phyloP scores from a whole-genome alignment of 768 basidiomycete genomes.

The Mycena alexandri region DNA sequence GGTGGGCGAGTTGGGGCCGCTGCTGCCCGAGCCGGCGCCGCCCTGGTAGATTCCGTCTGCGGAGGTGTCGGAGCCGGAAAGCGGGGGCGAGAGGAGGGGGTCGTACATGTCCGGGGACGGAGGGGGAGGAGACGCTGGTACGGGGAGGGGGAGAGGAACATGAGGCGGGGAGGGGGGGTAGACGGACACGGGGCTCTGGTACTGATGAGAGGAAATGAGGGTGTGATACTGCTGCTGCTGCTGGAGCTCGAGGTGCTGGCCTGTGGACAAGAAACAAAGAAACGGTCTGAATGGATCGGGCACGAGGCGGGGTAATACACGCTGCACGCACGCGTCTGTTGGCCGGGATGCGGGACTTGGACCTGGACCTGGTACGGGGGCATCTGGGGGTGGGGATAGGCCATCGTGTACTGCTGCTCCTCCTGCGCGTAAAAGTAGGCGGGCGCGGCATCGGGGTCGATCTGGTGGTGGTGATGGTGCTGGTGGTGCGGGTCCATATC shows the following conservation, averaged over 20 bases:
- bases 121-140: slow-evolving; percentile 80
- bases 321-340: slow-evolving; percentile 80
- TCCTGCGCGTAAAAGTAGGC: slow-evolving; percentile 71
- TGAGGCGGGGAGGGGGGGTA: slow-evolving; percentile 74
- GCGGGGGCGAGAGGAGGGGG: slow-evolving; percentile 84
- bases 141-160: slow-evolving; percentile 73
- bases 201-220: slow-evolving; percentile 79
- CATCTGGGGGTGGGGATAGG: slow-evolving; percentile 68
- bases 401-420: slow-evolving; percentile 59
- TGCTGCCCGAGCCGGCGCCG: slow-evolving; percentile 69
- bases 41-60: slow-evolving; percentile 84
- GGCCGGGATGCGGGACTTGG: slow-evolving; percentile 61
- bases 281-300: slow-evolving; percentile 75
- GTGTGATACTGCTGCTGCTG: slow-evolving; percentile 73
- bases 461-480: slow-evolving; percentile 56
- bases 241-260: slow-evolving; percentile 74
- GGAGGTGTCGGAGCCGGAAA: slow-evolving; percentile 92
- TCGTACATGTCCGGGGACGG: slow-evolving; percentile 86
- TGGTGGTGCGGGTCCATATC: slow-evolving; percentile 61
- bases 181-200: slow-evolving; percentile 75
- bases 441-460: slow-evolving; percentile 61
- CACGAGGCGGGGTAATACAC: slow-evolving; percentile 56
- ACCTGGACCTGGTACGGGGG: slow-evolving; percentile 69
- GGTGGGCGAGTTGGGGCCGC: slow-evolving; percentile 81
- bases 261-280: slow-evolving; percentile 65